Evolutionary conservation across 139 green algal species (phyloP), one percentile per base, ranked within the genome.

Genomic region (Micractinium sp.): DNA sequence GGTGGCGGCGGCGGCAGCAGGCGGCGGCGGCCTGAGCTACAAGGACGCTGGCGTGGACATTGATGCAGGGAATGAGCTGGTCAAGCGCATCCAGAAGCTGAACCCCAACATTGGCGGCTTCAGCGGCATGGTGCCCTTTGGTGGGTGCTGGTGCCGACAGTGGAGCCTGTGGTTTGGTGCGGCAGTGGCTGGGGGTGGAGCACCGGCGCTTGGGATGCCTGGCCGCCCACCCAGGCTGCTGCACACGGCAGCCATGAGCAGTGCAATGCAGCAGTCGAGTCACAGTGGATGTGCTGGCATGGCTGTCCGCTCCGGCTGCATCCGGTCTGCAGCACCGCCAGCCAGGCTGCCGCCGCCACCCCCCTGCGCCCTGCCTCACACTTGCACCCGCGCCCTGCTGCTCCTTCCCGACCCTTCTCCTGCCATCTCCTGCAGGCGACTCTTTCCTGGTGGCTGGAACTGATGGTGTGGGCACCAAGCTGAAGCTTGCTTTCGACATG

Each of bases 401-500:
- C 71, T n/a, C n/a, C n/a, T n/a, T n/a, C n/a, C n/a, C n/a, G n/a
- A n/a, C n/a, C n/a, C n/a, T n/a, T n/a, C n/a, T n/a, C n/a, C n/a
- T n/a, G n/a, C 5, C 71, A 4, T 36, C 69, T 27, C 86, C 61
- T 92, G 29, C 93, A 97, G 95, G 95, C 33, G 98, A 99, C 89
- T 96, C 92, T 0, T 99, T 96, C 89, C 91, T 99, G 12, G 98
- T 99, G 47, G 95, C 97, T 27, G 98, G 98, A 87, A 99, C 98
- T 15, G 98, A 99, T 88, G 98, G 98, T 53, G 98, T 99, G 7
- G 98, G 98, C 82, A 99, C 98, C 71, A 99, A 99, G 93, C 96
- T 99, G 0, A 99, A 99, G 93, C 94, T 99, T 23, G 98, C 98
- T 0, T 99, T 99, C 82, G 97, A 99, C 61, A 93, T 99, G 92